These are phyloP conservation scores for Chrysosporium queenslandicum DNA, from an alignment of 2,329 filamentous ascomycete species.

Conservation along the genomic window DNA sequence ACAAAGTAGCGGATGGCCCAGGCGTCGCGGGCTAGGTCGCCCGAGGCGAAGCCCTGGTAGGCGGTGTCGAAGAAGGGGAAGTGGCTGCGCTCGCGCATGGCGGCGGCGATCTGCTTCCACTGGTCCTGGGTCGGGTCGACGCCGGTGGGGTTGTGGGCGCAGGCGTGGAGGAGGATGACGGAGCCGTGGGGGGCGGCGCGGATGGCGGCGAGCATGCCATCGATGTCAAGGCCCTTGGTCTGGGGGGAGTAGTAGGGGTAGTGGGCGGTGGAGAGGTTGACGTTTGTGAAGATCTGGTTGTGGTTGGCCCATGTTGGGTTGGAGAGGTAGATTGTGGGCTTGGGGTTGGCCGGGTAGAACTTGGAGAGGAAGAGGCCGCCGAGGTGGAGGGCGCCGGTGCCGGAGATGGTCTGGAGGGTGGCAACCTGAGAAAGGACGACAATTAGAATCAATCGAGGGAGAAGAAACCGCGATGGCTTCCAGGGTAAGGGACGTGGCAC, in stretches of 20 bases:
- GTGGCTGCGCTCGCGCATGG: slow-evolving; percentile 68
- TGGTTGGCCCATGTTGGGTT: slow-evolving; percentile 98
- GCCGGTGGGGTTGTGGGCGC: slow-evolving; percentile 95
- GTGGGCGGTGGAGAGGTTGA: slow-evolving; percentile 62
- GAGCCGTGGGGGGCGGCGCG: slow-evolving; percentile 63
- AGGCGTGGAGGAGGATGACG: slow-evolving; percentile 85
- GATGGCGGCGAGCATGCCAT: slow-evolving; percentile 69
- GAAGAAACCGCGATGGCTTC: neutral
- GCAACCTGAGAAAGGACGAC: slow-evolving; percentile 41
- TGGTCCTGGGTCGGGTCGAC: slow-evolving; percentile 90
- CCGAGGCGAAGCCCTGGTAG: slow-evolving; percentile 96
- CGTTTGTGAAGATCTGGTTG: slow-evolving; percentile 95
- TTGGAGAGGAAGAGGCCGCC: slow-evolving; percentile 87
- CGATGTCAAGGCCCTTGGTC: slow-evolving; percentile 85
- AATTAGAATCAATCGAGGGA: neutral
- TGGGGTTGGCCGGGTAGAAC: slow-evolving; percentile 61
- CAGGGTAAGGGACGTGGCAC: slow-evolving; percentile 17
- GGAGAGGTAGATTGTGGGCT: slow-evolving; percentile 76
- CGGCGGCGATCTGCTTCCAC: slow-evolving; percentile 76
- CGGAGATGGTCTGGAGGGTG: slow-evolving; percentile 90
- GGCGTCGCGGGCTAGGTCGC: slow-evolving; percentile 72
- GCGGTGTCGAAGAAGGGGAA: slow-evolving; percentile 98
- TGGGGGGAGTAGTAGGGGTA: slow-evolving; percentile 92
- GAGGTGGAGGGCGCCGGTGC: slow-evolving; percentile 88
- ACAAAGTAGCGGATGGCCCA: slow-evolving; percentile 93